These are phyloP conservation scores for Aspergillus egyptiacus DNA, from an alignment of 495 filamentous ascomycete species.

Conservation along the genomic window DNA sequence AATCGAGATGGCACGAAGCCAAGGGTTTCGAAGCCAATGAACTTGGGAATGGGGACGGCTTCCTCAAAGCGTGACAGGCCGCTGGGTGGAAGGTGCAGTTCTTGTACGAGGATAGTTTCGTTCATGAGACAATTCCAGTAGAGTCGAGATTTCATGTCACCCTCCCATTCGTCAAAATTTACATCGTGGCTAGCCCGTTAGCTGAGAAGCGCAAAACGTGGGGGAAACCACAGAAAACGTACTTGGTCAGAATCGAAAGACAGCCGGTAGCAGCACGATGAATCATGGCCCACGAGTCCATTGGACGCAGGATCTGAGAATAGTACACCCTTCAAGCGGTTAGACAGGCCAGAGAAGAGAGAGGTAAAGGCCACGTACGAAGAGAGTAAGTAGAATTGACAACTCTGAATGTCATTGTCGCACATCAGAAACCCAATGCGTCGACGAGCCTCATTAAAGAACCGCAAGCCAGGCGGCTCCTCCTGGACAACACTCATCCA, in stretches of 20 bases:
- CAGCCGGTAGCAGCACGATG: constrained; percentile 44
- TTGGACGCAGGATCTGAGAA: constrained; percentile 40
- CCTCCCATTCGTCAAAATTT: constrained; percentile 44
- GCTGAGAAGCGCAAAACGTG: not conserved
- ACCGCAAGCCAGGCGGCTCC: constrained; percentile 37
- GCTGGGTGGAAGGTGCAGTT: constrained; percentile 43
- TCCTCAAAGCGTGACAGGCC: constrained; percentile 42
- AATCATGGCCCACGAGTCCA: constrained; percentile 46
- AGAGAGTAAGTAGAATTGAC: constrained; percentile 44
- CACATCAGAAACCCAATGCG: constrained; percentile 46
- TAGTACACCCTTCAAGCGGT: constrained; percentile 31
- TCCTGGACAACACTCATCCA: constrained; percentile 41
- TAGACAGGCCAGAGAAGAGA: not conserved
- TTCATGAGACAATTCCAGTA: constrained; percentile 48
- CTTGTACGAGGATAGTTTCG: constrained; percentile 44
- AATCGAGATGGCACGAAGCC: constrained; percentile 29
- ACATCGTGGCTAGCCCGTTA: constrained; percentile 32
- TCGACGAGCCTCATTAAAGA: constrained; percentile 43
- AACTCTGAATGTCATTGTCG: constrained; percentile 42
- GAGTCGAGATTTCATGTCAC: constrained; percentile 46
- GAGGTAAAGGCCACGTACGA: constrained; percentile 28
- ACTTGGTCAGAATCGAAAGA: constrained; percentile 45
- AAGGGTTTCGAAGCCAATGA: constrained; percentile 38
- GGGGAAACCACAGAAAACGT: constrained; percentile 8
- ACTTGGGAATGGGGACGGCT: constrained; percentile 43